Conservation (phyloP, 164 flowering plant genomes). For the Piper betle region DNA sequence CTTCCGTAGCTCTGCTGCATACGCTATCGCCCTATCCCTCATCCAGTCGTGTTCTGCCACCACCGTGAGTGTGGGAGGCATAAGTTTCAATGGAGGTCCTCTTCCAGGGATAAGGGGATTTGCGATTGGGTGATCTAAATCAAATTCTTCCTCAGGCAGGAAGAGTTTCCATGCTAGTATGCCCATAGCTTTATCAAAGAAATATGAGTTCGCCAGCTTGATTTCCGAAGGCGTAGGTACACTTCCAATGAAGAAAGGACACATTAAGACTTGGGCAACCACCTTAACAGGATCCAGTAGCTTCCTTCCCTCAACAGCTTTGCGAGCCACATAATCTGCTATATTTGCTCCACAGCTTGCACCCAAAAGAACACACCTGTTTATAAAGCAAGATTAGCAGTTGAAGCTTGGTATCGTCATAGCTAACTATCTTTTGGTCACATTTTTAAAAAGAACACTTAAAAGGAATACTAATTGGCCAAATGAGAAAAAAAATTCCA, state of each 20-base stretch:
- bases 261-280: slow-evolving; percentile 52
- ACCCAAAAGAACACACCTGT: slow-evolving; percentile 47
- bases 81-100: slow-evolving; percentile 26
- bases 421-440: neutral
- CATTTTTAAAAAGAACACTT: too few relatives aligned
- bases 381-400: neutral
- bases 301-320: slow-evolving; percentile 37
- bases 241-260: slow-evolving; percentile 49
- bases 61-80: slow-evolving; percentile 54
- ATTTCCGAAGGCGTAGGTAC: slow-evolving; percentile 45
- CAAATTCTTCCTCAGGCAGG: slow-evolving; percentile 35
- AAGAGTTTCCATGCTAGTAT: slow-evolving; percentile 48
- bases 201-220: slow-evolving; percentile 37
- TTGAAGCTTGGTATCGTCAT: neutral
- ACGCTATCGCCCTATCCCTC: slow-evolving; percentile 53
- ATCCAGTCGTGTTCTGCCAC: slow-evolving; percentile 58
- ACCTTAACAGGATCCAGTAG: slow-evolving; percentile 45
- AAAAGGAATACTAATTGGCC: too few relatives aligned
- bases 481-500: too few relatives aligned
- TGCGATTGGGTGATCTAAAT: slow-evolving; percentile 44
- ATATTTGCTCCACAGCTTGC: slow-evolving; percentile 52
- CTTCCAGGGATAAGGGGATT: slow-evolving; percentile 37
- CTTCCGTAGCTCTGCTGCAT: slow-evolving; percentile 45
- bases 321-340: slow-evolving; percentile 36
- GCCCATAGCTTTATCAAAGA: slow-evolving; percentile 46